These are phyloP conservation scores for Pythium phragmiticola DNA, from an alignment of 352 stramenopile genomes.

Conservation along the genomic window DNA sequence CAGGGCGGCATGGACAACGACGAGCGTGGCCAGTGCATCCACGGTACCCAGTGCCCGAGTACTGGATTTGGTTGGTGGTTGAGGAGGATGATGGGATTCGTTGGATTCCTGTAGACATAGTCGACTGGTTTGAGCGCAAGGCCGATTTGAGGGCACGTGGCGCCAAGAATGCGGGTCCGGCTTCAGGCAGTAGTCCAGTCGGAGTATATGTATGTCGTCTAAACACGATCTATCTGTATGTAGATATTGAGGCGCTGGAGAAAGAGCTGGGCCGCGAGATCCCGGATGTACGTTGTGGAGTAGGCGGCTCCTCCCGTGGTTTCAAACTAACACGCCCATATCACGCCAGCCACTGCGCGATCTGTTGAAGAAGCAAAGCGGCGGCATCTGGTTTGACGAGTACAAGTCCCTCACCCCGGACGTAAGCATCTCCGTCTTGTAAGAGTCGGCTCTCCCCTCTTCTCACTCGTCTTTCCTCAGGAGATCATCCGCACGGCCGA, in stretches of 20 bases:
- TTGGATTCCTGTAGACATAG: constrained; percentile 46
- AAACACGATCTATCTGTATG: no score
- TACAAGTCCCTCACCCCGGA: constrained; percentile 70
- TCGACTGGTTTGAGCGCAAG: constrained; percentile 86
- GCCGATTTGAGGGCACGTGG: constrained; percentile 43
- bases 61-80: background rate
- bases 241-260: constrained; percentile 76
- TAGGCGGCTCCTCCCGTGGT: background rate
- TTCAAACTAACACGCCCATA: background rate
- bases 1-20: constrained; percentile 78
- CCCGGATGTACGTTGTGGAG: constrained; percentile 39
- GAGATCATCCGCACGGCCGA: constrained; percentile 60
- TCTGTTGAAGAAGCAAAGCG: constrained; percentile 70
- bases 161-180: constrained; percentile 48
- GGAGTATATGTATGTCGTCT: no score
- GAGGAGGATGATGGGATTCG: background rate
- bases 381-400: constrained; percentile 83
- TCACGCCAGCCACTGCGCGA: constrained; percentile 47
- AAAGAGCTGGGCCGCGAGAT: constrained; percentile 60
- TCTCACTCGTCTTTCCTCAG: constrained; percentile 26
- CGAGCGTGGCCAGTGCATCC: constrained; percentile 79
- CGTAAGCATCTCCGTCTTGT: background rate
- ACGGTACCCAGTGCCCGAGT: constrained; percentile 33
- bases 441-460: background rate
- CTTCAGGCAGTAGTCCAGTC: no score